Base-by-base conservation (phyloP, 306 rosid species). In the Prunus salicina region DNA sequence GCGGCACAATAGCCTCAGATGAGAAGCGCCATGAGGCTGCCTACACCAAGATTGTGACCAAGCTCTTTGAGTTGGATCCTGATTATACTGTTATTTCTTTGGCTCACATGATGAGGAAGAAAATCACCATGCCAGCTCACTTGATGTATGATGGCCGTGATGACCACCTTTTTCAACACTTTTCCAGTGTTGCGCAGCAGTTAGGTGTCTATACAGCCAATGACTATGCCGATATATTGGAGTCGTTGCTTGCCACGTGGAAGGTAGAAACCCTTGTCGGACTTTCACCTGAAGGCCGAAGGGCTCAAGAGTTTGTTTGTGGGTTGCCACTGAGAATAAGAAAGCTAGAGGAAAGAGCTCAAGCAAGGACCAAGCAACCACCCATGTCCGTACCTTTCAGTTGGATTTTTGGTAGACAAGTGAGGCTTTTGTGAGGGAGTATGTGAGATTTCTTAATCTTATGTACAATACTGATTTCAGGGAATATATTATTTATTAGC, bases 61-160 rank as follows among this genome's bases (percentile, higher is more conserved):
- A 93, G 95, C 87, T 93, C 58, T 89, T 91, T 76, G 96, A 91
- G 88, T 66, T 93, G 28, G 98, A 93, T 78, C 95, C 96, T 3
- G 93, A 93, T 76, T 96, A 89, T 27, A 86, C 96, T 8, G 89
- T 93, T 0, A 4, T 80, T 64, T 88, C 93, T 1, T 93, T 93
- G 78, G 95, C 96, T n/a, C 95, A 91, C 86, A 93, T 93, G 96
- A 93, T 93, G 98, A 89, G 88, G 89, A 93, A 91, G 93, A 93
- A 91, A 69, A 87, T 93, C 41, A 75, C 95, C 15, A 93, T 93
- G 96, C 96, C 98, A 24, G 98, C 98, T 3, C 98, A 93, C 82
- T 82, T 93, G 73, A 93, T 93, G 98, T 93, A 85, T 55, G 98
- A 93, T 64, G 98, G 98, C 60, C 87, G 73, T 0, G 98, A 93